A percentile compares a stretch with the other conserved stretches of the same genome.
These are phyloP conservation scores for Lepidium aucheri DNA, from an alignment of 345 rosid species.

Conservation along the genomic window DNA sequence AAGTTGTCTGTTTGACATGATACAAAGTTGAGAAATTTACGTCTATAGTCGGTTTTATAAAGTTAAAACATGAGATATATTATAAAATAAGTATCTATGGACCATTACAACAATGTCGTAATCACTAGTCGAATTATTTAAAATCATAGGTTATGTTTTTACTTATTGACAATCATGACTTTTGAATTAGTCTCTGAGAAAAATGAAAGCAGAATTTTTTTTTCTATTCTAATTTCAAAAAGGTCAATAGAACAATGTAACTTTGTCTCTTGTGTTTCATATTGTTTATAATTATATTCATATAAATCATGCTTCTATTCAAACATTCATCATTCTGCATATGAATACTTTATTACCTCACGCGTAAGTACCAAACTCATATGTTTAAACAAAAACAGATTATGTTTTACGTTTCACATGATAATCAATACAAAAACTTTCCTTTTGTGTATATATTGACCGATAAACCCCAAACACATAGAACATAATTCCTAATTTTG, in stretches of 20 bases:
- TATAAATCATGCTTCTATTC: slow-evolving; percentile 20
- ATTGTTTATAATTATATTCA: slow-evolving; percentile 13
- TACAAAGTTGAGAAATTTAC: slow-evolving; percentile 12
- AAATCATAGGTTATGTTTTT: slow-evolving; percentile 12
- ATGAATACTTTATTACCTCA: slow-evolving; percentile 21
- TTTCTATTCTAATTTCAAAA: slow-evolving; percentile 11
- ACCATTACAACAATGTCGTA: slow-evolving; percentile 6
- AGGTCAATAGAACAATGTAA: slow-evolving; percentile 22
- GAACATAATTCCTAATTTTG: neutral
- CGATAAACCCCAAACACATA: neutral
- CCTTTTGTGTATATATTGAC: neutral
- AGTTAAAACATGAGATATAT: slow-evolving; percentile 1
- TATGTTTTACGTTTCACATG: slow-evolving; percentile 8
- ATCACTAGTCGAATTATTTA: slow-evolving; percentile 11
- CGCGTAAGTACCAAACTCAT: slow-evolving; percentile 20
- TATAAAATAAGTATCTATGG: neutral
- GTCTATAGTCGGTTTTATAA: neutral
- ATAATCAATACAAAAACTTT: neutral
- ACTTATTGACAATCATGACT: slow-evolving; percentile 18
- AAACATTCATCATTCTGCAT: slow-evolving; percentile 25
- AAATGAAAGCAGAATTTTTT: neutral
- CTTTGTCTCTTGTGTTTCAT: slow-evolving; percentile 22
- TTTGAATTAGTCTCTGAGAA: slow-evolving; percentile 18
- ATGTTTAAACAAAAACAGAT: neutral
- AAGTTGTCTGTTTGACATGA: neutral